phyloP scores from a whole-genome alignment of 2,329 filamentous ascomycete species.

The Metarhizium brunneum region DNA sequence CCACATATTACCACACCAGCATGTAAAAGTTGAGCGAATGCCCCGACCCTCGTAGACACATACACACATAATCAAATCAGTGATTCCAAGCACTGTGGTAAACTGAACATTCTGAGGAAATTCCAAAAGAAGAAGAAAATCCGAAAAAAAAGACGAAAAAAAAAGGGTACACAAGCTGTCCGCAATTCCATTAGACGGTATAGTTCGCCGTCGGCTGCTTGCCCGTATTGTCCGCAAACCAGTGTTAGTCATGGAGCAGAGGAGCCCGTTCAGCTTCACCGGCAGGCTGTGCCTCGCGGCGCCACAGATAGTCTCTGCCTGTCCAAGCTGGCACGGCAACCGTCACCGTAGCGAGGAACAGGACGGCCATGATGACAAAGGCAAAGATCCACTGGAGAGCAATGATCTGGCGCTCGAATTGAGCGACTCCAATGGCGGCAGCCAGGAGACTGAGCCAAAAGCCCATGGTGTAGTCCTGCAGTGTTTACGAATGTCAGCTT shows the following conservation, averaged over 20 bases:
- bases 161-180: too few relatives aligned
- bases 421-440: constrained; percentile 67
- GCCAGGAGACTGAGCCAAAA: constrained; percentile 66
- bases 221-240: too few relatives aligned
- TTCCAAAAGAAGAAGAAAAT: background rate
- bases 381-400: constrained; percentile 91
- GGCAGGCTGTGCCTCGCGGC: constrained; percentile 25
- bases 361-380: constrained; percentile 67
- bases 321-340: constrained; percentile 56
- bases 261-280: constrained; percentile 50
- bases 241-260: constrained; percentile 39
- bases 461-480: constrained; percentile 64
- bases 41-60: background rate
- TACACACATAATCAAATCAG: background rate
- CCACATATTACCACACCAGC: background rate
- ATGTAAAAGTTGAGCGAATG: background rate
- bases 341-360: constrained; percentile 59
- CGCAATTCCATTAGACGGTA: too few relatives aligned
- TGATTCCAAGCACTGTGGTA: background rate
- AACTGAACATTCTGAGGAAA: background rate
- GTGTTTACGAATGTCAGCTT: background rate
- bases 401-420: constrained; percentile 63
- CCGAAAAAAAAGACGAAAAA: too few relatives aligned
- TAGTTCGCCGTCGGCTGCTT: too few relatives aligned
- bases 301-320: constrained; percentile 46